Percentiles rank a stretch among this genome's conserved stretches.
phyloP scores from a whole-genome alignment of 495 filamentous ascomycete genomes.

The Podospora australis region DNA sequence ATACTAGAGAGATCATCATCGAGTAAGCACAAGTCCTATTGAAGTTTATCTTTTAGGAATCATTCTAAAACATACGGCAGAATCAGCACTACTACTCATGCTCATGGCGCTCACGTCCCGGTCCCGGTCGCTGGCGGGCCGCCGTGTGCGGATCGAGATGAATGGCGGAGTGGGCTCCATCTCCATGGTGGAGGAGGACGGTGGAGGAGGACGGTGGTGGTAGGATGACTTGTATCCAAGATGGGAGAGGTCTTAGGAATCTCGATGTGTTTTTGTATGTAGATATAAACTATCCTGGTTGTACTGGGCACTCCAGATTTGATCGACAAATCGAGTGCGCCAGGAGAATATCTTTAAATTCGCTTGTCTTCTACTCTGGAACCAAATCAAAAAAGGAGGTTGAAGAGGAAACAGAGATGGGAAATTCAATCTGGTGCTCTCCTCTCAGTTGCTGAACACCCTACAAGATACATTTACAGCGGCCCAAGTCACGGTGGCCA shows the following conservation, averaged over 20 bases:
- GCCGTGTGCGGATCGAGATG: constrained; percentile 39
- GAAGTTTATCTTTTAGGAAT: constrained; percentile 9
- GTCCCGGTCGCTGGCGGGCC: constrained; percentile 31
- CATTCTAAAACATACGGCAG: constrained; percentile 41
- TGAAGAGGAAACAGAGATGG: too few species aligned
- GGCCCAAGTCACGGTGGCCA: background rate
- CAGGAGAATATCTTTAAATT: too few species aligned
- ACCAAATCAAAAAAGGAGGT: too few species aligned
- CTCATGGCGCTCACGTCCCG: constrained; percentile 16
- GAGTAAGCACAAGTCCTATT: background rate
- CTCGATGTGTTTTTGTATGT: too few species aligned
- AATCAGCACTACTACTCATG: constrained; percentile 42
- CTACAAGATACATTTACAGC: background rate
- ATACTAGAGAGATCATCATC: constrained; percentile 38
- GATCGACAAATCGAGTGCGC: too few species aligned
- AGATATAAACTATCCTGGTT: too few species aligned
- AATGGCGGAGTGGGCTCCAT: constrained; percentile 31
- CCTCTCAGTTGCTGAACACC: background rate
- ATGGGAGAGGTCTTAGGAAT: too few species aligned
- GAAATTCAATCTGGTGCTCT: too few species aligned
- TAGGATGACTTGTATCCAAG: too few species aligned
- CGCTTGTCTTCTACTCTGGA: too few species aligned
- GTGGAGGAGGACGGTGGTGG: too few species aligned
- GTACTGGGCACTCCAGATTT: too few species aligned
- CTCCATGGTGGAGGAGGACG: constrained; percentile 20